Base-by-base conservation (phyloP, 2,329 filamentous ascomycete genomes). In the Fusarium torulosum region DNA sequence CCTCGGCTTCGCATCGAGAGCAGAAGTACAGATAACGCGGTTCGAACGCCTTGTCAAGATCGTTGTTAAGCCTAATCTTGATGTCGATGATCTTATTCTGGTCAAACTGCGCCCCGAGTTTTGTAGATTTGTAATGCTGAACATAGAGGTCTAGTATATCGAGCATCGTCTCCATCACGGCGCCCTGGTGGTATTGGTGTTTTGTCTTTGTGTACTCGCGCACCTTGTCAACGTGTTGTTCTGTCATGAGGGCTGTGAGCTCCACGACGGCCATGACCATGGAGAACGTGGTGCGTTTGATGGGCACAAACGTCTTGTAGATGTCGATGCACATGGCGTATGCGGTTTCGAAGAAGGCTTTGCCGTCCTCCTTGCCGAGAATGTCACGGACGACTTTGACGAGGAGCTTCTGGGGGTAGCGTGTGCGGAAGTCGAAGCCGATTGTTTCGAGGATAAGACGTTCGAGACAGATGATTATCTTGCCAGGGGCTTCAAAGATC, bases 91-190 rank as follows among this genome's bases (percentile, higher is more conserved):
- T 95, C 53, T 86, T 86, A 70, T 95, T 90, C 42, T 95, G 84
- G 45, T 90, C 87, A 78, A 93, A 91, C 46, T 86, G 82, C 17
- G 86, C 83, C 8, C 94, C 94, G 20, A 97, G 83, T 50, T 90
- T 88, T 33, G 94, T 97, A 51, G 85, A 84, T 69, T 88, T 86
- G 54, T 88, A 88, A 75, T 96, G 91, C 74, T 97, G 92, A 0
- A 93, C 96, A 78, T 97, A 98, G 4, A 98, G 86, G 74, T 99
- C 95, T 25, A 98, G 85, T 0, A 97, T 84, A 75, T 98, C 96
- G 38, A 97, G 88, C 72, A 97, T 87, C 0, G 93, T 95, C 83
- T 98, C 95, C 81, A 85, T 77, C 27, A 87, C 80, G 63, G 82
- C 82, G 10, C 79, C 79, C 29, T 85, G 78, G 11, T 76, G 79